Percentiles rank a stretch among this genome's conserved stretches.
Conservation (phyloP, 306 rosid genomes). For the Malus fusca region DNA sequence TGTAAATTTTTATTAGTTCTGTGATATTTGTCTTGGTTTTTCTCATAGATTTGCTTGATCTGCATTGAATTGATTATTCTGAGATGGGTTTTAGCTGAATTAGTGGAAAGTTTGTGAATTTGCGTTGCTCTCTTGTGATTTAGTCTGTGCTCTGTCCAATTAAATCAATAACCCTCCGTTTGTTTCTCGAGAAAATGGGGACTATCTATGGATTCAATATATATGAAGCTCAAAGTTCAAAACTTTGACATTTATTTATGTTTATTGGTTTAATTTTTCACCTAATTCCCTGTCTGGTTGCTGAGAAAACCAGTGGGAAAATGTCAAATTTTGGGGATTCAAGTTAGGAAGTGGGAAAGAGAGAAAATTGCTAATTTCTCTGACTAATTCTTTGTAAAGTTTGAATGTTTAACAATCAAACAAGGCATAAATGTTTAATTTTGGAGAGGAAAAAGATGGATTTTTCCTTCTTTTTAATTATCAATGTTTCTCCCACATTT, state of each 20-base stretch:
- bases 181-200: constrained; percentile 22
- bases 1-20: background rate
- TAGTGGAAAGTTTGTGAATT: background rate
- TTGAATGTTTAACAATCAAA: background rate
- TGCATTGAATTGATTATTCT: constrained; percentile 26
- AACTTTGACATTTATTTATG: background rate
- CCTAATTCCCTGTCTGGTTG: constrained; percentile 9
- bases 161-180: background rate
- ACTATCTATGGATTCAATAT: background rate
- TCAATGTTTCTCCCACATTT: background rate
- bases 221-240: background rate
- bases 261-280: background rate
- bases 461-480: background rate
- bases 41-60: constrained; percentile 13
- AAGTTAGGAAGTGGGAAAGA: background rate
- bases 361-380: background rate
- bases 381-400: background rate
- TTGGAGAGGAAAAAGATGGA: background rate
- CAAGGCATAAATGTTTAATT: background rate
- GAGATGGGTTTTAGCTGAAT: constrained; percentile 9
- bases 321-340: background rate
- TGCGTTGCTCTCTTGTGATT: background rate
- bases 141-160: background rate
- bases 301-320: constrained; percentile 7
- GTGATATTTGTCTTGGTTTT: background rate